Conservation (phyloP, 192 early-diverging fungal species). For the Entomortierella chlamydospora region DNA sequence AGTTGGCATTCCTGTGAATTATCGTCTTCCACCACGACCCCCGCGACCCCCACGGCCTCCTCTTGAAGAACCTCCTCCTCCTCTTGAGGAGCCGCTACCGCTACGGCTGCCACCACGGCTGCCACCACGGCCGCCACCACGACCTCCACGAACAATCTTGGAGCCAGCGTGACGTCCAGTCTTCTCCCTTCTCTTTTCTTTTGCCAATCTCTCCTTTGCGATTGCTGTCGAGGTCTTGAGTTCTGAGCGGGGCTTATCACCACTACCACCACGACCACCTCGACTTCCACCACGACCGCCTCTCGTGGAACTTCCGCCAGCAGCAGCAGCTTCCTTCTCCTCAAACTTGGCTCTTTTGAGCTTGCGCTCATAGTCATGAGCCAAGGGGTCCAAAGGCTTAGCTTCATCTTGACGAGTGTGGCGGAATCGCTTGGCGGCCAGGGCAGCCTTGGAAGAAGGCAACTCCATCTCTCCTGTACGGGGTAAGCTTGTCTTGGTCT, state of each 20-base stretch:
- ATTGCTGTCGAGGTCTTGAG: constrained; percentile 86
- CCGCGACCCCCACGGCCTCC: constrained; percentile 33
- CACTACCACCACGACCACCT: constrained; percentile 36
- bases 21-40: constrained; percentile 35
- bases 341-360: constrained; percentile 64
- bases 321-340: constrained; percentile 53
- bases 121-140: constrained; percentile 42
- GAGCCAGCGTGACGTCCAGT: constrained; percentile 66
- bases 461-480: constrained; percentile 90
- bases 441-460: constrained; percentile 54
- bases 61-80: constrained; percentile 9
- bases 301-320: constrained; percentile 19
- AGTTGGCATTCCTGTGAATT: too few species aligned
- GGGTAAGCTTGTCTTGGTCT: constrained; percentile 84
- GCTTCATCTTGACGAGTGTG: constrained; percentile 82
- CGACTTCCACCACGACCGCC: constrained; percentile 56
- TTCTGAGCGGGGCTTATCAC: constrained; percentile 68
- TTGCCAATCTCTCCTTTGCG: constrained; percentile 75
- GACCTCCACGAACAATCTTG: constrained; percentile 42
- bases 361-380: constrained; percentile 74
- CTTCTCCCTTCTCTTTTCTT: constrained; percentile 84
- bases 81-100: constrained; percentile 17
- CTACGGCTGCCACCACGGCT: constrained; percentile 25
- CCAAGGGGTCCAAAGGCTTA: constrained; percentile 76
- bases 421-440: constrained; percentile 72